Evolutionary conservation across 208 protist genomes (phyloP), one percentile per base, ranked within the genome.

Genomic region (Trypanosoma congolense): DNA sequence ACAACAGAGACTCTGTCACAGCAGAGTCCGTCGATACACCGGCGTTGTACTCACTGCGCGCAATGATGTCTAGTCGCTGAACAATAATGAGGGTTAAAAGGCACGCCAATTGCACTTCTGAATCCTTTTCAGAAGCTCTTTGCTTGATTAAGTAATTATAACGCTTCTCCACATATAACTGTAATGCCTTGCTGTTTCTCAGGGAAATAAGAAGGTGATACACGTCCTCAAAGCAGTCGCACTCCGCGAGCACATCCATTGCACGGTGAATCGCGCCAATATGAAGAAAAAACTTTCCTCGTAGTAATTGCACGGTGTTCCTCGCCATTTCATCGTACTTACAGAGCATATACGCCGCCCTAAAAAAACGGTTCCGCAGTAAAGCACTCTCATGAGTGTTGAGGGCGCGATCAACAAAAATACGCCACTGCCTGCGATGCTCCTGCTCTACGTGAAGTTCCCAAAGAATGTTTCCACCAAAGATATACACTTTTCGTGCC

Each of bases 371-470:
- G 31, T 60, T 61, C 31, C 80, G 74, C 53, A 88, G 26, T 24
- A 29, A 22, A 10, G 65, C 48, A 0, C 64, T 54, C 47, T 54
- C 64, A 5, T 60, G 46, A 16, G 43, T 35, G 51, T 77, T 61
- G 19, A 86, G 31, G 1, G 83, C 87, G 29, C 79, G 69, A 47
- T 87, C 70, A n/a, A 92, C 49, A 55, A 91, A 92, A 19, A 90
- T 54, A 0, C 57, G 58, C 78, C 83, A 95, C 66, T 90, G 77
- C 59, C 76, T 69, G n/a, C 65, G 67, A 21, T 73, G 55, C 58
- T 92, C 84, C 43, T 83, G 56, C 4, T 86, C 80, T 10, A 85
- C 61, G 10, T 68, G 53, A 48, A 94, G 36, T 49, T 76, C 73
- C 77, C 80, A 90, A 6, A 91, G 3, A 40, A 70, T 51, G 35